These are phyloP conservation scores for Singerocomus inundabilis DNA, from an alignment of 1,284 basidiomycete species.

Conservation along the genomic window DNA sequence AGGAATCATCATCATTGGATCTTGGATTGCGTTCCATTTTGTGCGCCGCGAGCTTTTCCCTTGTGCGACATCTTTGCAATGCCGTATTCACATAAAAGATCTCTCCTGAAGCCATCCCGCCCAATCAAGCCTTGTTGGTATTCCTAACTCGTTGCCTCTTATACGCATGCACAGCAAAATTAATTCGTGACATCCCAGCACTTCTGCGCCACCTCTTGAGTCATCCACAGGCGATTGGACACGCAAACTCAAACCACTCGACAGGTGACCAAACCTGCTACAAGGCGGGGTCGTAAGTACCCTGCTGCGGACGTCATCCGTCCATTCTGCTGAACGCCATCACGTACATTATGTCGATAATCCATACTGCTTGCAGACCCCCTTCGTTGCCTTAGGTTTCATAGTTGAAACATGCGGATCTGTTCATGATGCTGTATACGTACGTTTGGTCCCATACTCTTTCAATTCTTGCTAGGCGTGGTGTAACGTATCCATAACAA, in stretches of 20 bases:
- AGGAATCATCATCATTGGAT: constrained; percentile 53
- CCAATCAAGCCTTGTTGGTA: constrained; percentile 58
- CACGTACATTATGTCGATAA: constrained; percentile 57
- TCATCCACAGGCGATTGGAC: constrained; percentile 50
- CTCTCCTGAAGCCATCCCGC: constrained; percentile 43
- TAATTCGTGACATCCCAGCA: constrained; percentile 71
- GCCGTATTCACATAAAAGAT: constrained; percentile 28
- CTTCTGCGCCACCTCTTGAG: constrained; percentile 58
- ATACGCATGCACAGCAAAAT: constrained; percentile 57
- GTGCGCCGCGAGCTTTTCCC: constrained; percentile 50
- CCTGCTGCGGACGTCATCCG: constrained; percentile 51
- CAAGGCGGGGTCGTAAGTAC: constrained; percentile 24
- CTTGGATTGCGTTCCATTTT: constrained; percentile 63
- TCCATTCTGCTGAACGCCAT: constrained; percentile 54
- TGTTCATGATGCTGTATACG: constrained; percentile 58
- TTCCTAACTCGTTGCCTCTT: constrained; percentile 57
- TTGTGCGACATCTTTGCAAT: constrained; percentile 52
- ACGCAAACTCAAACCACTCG: constrained; percentile 49
- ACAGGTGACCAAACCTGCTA: constrained; percentile 58
- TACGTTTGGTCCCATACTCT: constrained; percentile 31
- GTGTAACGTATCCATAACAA: constrained; percentile 8
- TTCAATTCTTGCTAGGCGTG: constrained; percentile 2
- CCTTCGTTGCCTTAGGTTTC: constrained; percentile 58
- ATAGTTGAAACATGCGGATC: constrained; percentile 56
- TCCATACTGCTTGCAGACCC: constrained; percentile 62